Evolutionary conservation across 2,329 filamentous ascomycete species (phyloP).

Genomic region (Bisporella sp.): DNA sequence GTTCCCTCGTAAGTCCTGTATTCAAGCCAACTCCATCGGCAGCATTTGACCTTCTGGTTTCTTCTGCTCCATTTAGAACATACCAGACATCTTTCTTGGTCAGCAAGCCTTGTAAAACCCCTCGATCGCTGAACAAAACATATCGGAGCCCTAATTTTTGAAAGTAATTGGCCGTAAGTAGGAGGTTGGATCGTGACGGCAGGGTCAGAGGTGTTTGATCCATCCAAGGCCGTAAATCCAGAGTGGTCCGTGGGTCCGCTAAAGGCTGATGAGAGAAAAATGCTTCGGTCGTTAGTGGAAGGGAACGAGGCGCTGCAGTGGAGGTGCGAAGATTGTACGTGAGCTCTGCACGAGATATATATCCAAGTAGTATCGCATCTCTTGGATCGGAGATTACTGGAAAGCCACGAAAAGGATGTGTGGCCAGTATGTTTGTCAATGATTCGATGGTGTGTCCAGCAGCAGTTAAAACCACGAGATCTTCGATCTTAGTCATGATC

Average conservation of each 20-base stretch:
- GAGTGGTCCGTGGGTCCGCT: constrained; percentile 66
- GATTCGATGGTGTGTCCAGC: constrained; percentile 80
- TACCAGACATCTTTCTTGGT: constrained; percentile 99
- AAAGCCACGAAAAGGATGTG: constrained; percentile 81
- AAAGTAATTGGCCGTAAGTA: constrained; percentile 88
- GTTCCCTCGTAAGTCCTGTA: constrained; percentile 33
- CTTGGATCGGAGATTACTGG: constrained; percentile 77
- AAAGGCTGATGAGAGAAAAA: constrained; percentile 82
- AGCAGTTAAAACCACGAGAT: constrained; percentile 80
- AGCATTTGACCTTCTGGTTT: constrained; percentile 39
- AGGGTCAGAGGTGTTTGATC: constrained; percentile 95
- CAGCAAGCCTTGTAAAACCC: constrained; percentile 73
- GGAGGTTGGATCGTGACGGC: constrained; percentile 66
- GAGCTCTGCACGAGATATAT: constrained; percentile 89
- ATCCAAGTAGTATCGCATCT: constrained; percentile 77
- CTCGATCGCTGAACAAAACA: constrained; percentile 78
- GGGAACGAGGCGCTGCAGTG: constrained; percentile 44
- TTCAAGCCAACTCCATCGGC: constrained; percentile 29
- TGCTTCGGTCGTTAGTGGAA: constrained; percentile 67
- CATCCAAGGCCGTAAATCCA: constrained; percentile 96
- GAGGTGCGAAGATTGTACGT: constrained; percentile 69
- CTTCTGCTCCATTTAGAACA: constrained; percentile 72
- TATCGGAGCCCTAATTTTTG: constrained; percentile 90
- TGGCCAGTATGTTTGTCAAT: constrained; percentile 62
- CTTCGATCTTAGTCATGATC: constrained; percentile 89